Conservation (phyloP, 306 rosid genomes). For the Trifolium subterraneum region DNA sequence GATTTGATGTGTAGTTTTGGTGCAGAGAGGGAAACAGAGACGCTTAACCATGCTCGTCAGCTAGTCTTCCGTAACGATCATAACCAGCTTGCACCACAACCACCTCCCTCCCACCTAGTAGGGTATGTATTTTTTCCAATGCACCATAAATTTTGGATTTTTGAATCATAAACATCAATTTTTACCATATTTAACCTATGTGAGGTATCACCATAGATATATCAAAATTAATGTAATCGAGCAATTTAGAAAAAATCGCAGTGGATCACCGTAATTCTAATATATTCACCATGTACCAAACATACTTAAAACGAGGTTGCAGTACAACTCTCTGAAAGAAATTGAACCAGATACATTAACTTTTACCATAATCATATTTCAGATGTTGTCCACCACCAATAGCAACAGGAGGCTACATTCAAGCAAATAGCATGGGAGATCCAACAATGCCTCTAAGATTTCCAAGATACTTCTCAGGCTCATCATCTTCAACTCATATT, state of each 20-base stretch:
- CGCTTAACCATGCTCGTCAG: conserved; percentile 94
- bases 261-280: no score
- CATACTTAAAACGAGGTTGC: no score
- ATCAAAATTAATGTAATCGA: no score
- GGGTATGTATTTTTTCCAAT: conserved; percentile 45
- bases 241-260: no score
- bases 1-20: conserved; percentile 38
- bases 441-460: conserved; percentile 71
- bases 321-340: no score
- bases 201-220: no score
- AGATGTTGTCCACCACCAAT: conserved; percentile 85
- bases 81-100: conserved; percentile 58
- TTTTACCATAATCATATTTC: neutral
- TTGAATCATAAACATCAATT: no score
- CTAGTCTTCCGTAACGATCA: conserved; percentile 85
- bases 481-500: conserved; percentile 64
- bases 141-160: no score
- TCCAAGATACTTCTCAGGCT: conserved; percentile 73
- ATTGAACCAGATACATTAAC: no score
- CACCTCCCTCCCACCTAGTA: conserved; percentile 66
- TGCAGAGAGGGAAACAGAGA: conserved; percentile 98
- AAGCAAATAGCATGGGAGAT: conserved; percentile 53
- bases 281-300: no score
- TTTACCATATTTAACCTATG: no score
- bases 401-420: conserved; percentile 51